These are phyloP conservation scores for Vaccinium macrocarpon DNA, from an alignment of 148 eudicot species.

Conservation along the genomic window DNA sequence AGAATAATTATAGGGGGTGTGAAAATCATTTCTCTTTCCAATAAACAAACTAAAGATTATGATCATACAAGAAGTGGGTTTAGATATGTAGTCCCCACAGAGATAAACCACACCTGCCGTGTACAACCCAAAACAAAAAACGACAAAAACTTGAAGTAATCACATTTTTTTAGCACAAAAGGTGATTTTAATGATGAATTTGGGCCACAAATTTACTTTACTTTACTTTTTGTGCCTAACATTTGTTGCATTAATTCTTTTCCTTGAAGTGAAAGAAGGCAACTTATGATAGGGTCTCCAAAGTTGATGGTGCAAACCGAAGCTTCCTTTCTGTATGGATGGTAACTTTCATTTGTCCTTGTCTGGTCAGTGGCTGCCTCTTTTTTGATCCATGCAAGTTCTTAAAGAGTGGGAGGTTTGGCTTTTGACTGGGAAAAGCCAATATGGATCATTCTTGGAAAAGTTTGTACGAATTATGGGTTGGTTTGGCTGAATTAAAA, in stretches of 20 bases:
- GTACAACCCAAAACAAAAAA: not conserved
- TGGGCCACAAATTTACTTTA: not conserved
- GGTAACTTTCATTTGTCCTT: not conserved
- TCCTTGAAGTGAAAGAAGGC: not conserved
- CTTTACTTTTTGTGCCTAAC: not conserved
- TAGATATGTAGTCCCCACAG: slow-evolving; percentile 15
- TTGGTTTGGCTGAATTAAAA: too few species aligned
- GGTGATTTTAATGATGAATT: not conserved
- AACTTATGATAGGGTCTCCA: slow-evolving; percentile 1
- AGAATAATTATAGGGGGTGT: too few species aligned
- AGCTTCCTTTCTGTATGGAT: not conserved
- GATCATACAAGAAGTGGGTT: not conserved
- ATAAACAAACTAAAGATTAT: not conserved
- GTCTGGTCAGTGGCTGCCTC: not conserved
- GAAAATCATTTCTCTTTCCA: too few species aligned
- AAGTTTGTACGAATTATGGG: too few species aligned
- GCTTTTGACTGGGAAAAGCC: too few species aligned
- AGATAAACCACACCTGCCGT: not conserved
- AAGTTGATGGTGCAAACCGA: not conserved
- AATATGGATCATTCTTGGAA: too few species aligned
- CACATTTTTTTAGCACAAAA: not conserved
- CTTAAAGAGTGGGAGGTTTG: too few species aligned
- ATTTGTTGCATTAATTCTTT: not conserved
- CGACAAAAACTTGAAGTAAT: not conserved
- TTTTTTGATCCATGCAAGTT: not conserved